A percentile compares a stretch with the other conserved stretches of the same genome.
phyloP scores from a whole-genome alignment of 352 stramenopile species.

The Phytophthora tubulina region DNA sequence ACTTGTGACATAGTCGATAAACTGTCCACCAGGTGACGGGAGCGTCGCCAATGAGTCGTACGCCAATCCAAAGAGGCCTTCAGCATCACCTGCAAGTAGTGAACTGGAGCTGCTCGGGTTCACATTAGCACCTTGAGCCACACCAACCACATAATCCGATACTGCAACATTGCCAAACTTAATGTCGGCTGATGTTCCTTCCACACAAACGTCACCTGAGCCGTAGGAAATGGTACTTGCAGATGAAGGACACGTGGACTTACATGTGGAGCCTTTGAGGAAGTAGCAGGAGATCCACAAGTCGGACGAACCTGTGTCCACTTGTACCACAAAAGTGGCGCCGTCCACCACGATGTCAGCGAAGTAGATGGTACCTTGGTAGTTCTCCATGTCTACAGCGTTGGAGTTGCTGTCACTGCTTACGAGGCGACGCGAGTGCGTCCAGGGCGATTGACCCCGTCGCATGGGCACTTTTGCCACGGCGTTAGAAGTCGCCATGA shows the following conservation, averaged over 20 bases:
- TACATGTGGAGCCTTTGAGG: constrained; percentile 51
- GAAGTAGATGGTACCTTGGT: constrained; percentile 74
- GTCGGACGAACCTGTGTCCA: constrained; percentile 85
- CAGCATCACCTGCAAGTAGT: constrained; percentile 52
- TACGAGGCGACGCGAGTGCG: constrained; percentile 37
- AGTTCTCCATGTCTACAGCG: constrained; percentile 57
- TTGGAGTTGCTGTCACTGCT: constrained; percentile 46
- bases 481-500: constrained; percentile 7
- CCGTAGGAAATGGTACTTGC: constrained; percentile 68
- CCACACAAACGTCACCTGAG: constrained; percentile 73
- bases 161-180: constrained; percentile 58
- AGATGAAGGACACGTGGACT: constrained; percentile 50
- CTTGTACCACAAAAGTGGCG: constrained; percentile 56
- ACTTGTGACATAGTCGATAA: constrained; percentile 68
- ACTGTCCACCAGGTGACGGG: constrained; percentile 52
- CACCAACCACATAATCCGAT: constrained; percentile 60
- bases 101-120: constrained; percentile 46
- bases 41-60: constrained; percentile 65
- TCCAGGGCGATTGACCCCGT: constrained; percentile 14
- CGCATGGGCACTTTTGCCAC: constrained; percentile 36
- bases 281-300: constrained; percentile 80
- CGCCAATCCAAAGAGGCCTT: constrained; percentile 75
- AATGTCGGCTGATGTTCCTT: constrained; percentile 47
- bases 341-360: constrained; percentile 58
- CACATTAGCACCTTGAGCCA: constrained; percentile 64